phyloP scores from a whole-genome alignment of 2,329 filamentous ascomycete species.

The Penicillium crustosum region DNA sequence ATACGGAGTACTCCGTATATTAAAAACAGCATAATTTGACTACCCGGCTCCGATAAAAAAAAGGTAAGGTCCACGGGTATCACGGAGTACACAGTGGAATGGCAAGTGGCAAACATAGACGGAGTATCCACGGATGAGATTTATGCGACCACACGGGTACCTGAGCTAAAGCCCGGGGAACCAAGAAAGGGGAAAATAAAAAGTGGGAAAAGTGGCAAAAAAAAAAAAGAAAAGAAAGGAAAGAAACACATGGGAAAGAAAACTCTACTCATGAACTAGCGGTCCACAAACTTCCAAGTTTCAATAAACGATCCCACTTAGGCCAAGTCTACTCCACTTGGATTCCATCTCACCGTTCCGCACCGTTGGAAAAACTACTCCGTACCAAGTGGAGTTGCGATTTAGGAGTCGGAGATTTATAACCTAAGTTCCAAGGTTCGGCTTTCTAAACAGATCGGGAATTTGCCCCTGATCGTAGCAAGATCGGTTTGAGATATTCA shows the following conservation, averaged over 20 bases:
- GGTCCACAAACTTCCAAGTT: slow-evolving; percentile 14
- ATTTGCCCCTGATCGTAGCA: neutral
- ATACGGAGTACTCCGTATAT: neutral
- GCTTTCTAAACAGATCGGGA: slow-evolving; percentile 1
- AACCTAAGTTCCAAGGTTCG: neutral
- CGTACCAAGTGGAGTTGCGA: slow-evolving; percentile 11
- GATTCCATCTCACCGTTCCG: slow-evolving; percentile 20
- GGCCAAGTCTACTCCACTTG: slow-evolving; percentile 17
- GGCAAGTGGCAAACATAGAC: slow-evolving; percentile 1
- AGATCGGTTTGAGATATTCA: slow-evolving; percentile 3
- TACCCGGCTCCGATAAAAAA: neutral
- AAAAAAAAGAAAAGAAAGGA: neutral
- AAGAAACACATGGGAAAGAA: slow-evolving; percentile 22
- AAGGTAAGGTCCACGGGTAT: neutral
- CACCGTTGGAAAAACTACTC: slow-evolving; percentile 20
- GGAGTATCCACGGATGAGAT: neutral
- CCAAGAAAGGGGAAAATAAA: slow-evolving; percentile 4
- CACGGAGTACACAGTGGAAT: slow-evolving; percentile 1
- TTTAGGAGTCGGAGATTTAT: slow-evolving; percentile 9
- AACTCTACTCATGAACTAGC: slow-evolving; percentile 20
- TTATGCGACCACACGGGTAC: slow-evolving; percentile 10
- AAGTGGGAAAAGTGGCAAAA: slow-evolving; percentile 13
- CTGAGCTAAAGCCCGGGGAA: slow-evolving; percentile 10
- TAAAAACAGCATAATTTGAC: neutral
- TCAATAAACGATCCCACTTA: slow-evolving; percentile 23